A percentile compares a stretch with the other conserved stretches of the same genome.
phyloP scores from a whole-genome alignment of 805 yeast species.

The Ogataea philodendri region DNA sequence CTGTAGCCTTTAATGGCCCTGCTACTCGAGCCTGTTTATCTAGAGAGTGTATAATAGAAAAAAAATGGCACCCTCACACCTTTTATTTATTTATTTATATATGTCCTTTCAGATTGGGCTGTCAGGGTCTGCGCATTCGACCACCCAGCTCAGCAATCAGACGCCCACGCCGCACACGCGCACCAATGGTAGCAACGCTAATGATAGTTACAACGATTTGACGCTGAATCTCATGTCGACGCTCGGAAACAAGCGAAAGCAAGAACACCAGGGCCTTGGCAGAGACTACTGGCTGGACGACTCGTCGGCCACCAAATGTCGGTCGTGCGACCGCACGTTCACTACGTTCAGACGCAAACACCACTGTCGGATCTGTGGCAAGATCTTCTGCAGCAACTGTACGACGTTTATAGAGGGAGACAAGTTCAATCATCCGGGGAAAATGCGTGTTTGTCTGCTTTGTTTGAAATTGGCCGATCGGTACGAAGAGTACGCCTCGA shows the following conservation, averaged over 20 bases:
- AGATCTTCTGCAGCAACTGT: slow-evolving; percentile 85
- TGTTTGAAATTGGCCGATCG: slow-evolving; percentile 63
- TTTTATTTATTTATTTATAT: slow-evolving; percentile 1
- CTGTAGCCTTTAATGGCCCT: too few relatives aligned
- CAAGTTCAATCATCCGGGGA: slow-evolving; percentile 61
- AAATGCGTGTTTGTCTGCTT: slow-evolving; percentile 71
- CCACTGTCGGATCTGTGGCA: slow-evolving; percentile 95
- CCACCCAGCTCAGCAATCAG: slow-evolving; percentile 28
- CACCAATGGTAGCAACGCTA: slow-evolving; percentile 5
- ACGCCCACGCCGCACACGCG: slow-evolving; percentile 15
- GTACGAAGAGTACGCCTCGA: slow-evolving; percentile 64
- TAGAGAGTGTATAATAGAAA: too few relatives aligned
- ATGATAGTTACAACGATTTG: slow-evolving; percentile 25
- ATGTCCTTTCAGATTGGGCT: slow-evolving; percentile 13
- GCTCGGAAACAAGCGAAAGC: slow-evolving; percentile 19
- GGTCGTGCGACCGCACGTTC: slow-evolving; percentile 76
- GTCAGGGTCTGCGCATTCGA: slow-evolving; percentile 25
- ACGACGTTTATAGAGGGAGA: slow-evolving; percentile 70
- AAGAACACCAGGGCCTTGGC: slow-evolving; percentile 45
- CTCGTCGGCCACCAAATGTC: slow-evolving; percentile 84
- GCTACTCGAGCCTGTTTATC: too few relatives aligned
- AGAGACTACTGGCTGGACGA: slow-evolving; percentile 96
- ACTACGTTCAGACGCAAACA: slow-evolving; percentile 87
- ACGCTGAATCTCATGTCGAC: slow-evolving; percentile 26
- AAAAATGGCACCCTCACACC: slow-evolving; percentile 18